Percentiles rank a stretch among this genome's conserved stretches.
phyloP scores from a whole-genome alignment of 208 protist species.

The Novymonas esmeraldas region DNA sequence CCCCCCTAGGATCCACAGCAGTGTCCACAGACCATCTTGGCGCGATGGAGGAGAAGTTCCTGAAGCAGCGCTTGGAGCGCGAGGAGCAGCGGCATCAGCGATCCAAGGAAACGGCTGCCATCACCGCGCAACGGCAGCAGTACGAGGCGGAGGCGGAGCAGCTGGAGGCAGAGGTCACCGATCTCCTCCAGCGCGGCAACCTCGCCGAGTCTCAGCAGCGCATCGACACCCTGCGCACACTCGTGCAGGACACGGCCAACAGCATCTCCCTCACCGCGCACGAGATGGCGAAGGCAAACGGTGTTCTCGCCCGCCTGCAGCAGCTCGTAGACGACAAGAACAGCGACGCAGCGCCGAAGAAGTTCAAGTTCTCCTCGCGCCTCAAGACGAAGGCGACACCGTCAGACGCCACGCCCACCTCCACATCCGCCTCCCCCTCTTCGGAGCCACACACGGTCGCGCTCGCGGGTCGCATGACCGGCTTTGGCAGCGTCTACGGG shows the following conservation, averaged over 20 bases:
- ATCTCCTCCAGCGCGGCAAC: conserved; percentile 26
- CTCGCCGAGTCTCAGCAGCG: conserved; percentile 44
- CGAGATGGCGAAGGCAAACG: conserved; percentile 81
- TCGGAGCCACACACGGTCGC: background rate
- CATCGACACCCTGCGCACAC: conserved; percentile 43
- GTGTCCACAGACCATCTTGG: background rate
- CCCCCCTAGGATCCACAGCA: background rate
- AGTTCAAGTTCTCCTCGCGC: conserved; percentile 68
- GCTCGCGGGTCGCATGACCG: conserved; percentile 4
- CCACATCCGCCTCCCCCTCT: background rate
- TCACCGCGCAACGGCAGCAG: conserved; percentile 47
- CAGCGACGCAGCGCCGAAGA: conserved; percentile 16
- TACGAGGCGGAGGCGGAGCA: conserved; percentile 58
- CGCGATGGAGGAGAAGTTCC: conserved; percentile 69
- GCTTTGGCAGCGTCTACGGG: conserved; percentile 47
- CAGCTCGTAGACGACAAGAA: conserved; percentile 46
- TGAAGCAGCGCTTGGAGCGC: conserved; percentile 70
- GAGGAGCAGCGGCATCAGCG: conserved; percentile 56
- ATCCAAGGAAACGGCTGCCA: conserved; percentile 35
- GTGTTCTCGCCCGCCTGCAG: conserved; percentile 63
- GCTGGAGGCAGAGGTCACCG: conserved; percentile 41
- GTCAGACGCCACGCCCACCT: background rate
- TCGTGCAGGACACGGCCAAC: conserved; percentile 66
- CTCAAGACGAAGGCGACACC: conserved; percentile 20
- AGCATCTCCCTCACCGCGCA: conserved; percentile 66